Base-by-base conservation (phyloP, 345 rosid genomes). In the Excoecaria agallocha region DNA sequence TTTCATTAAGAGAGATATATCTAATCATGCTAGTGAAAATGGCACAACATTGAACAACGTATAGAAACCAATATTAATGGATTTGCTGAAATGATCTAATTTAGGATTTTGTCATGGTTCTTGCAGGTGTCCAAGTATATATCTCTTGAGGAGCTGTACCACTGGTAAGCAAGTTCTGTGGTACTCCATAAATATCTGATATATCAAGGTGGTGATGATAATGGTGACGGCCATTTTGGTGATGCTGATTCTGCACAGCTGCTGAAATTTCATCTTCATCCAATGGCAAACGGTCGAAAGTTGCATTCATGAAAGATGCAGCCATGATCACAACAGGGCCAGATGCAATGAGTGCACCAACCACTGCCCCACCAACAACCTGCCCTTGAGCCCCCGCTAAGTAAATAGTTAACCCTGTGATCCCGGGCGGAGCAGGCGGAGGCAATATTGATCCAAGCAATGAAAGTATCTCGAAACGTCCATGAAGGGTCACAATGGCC, bases 341-440 rank as follows among this genome's bases (percentile, higher is more conserved):
- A 0, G 98, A 94, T 55, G 98, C 95, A 50, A 92, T 84, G 17
- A 94, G 87, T 60, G 92, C 84, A 50, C 97, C 97, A 58, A 90
- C 93, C 51, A 92, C 93, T 20, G 78, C 91, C 19, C 97, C 98
- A 17, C 98, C 98, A 50, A 94, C 95, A 63, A 94, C 92, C 77
- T 94, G 98, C 38, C 98, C 98, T 66, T 91, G 98, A 52, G 89
- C 86, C 68, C 98, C 97, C 16, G 97, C 90, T n/a, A 94, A 74
- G 87, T 92, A 92, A 76, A 94, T 86, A 68, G 93, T 92, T 15
- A 94, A 79, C 71, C 98, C 97, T 0, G 91, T 89, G 54, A 94
- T 87, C 39, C 97, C 97, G 0, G 88, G 90, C 0, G 97, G 97
- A 66, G 97, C 91, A 1, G 97, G 97, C 9, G 95, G 97, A 10